Evolutionary conservation across 73 alveolate species (phyloP), one percentile per base, ranked within the genome.

Genomic region (Stentor coeruleus): DNA sequence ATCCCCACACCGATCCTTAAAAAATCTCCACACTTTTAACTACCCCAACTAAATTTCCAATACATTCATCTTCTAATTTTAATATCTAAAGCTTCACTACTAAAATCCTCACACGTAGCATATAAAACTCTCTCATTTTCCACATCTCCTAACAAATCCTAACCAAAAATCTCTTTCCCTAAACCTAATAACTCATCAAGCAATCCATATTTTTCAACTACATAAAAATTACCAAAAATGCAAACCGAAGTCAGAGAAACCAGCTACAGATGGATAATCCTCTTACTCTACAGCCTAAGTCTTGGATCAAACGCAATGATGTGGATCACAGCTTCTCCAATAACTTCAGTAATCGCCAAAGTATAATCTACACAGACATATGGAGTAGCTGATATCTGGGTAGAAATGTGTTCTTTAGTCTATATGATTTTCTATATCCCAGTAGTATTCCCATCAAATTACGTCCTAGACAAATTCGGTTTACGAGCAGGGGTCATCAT

Each of bases 301-400:
- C 81, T 89, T 3, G 81, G 77, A 38, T 58, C 82, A 59, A 91
- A 91, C 58, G 87, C 88, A 20, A 82, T 91, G 30, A 81, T 83
- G 1, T 91, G 97, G 94, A 88, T 91, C 76, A 83, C 97, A 3
- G 76, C 84, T 33, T 82, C 81, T 35, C 87, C 97, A 26, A 85
- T 85, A 3, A 86, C 93, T 3, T 87, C 85, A 0, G 87, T 79
- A 28, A 89, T 88, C 6, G 57, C 84, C 36, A 59, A 81, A 66
- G 97, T 88, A 20, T 80, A 59, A 49, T 66, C 41, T 41, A 30
- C n/a, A 3, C 15, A 81, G 86, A 74, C 86, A 3, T 81, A 81
- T 35, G 85, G 59, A 58, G 82, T 59, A 37, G 38, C 82, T 30
- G 26, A 39, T 37, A 39, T 81, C 37, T 60, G 42, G 26, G 80